Conservation (phyloP, 768 basidiomycete genomes). For the Auricularia sp. region DNA sequence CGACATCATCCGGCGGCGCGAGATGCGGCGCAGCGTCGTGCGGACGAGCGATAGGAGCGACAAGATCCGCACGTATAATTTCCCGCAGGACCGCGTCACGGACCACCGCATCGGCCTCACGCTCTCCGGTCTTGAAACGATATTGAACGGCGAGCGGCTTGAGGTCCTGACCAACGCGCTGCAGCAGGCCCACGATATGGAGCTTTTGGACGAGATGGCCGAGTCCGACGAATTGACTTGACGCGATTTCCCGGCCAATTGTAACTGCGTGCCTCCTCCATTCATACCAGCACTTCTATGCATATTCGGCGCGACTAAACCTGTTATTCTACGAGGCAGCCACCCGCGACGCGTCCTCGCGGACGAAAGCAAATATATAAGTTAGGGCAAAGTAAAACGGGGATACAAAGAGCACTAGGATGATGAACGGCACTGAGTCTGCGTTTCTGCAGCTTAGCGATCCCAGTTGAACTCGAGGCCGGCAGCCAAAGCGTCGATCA, state of each 20-base stretch:
- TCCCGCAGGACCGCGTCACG: conserved; percentile 71
- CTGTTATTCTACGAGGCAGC: no score
- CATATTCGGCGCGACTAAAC: no score
- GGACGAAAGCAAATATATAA: no score
- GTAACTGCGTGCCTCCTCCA: no score
- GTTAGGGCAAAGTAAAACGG: no score
- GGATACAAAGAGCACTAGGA: no score
- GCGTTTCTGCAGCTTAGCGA: background rate
- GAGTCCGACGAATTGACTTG: background rate
- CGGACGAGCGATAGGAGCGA: conserved; percentile 80
- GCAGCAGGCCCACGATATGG: conserved; percentile 40
- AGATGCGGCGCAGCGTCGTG: conserved; percentile 61
- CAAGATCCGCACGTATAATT: conserved; percentile 95
- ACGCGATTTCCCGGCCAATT: no score
- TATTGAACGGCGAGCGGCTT: conserved; percentile 58
- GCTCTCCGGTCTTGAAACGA: conserved; percentile 47
- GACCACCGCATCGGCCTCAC: conserved; percentile 83
- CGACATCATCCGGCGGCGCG: conserved; percentile 62
- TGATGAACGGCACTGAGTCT: no score
- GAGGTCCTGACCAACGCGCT: conserved; percentile 49
- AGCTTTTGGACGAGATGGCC: conserved; percentile 40
- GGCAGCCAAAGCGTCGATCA: background rate
- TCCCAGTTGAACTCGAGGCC: background rate
- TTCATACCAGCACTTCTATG: no score
- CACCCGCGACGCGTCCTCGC: no score